Conservation (phyloP, 768 basidiomycete genomes). For the Mycena galopus region DNA sequence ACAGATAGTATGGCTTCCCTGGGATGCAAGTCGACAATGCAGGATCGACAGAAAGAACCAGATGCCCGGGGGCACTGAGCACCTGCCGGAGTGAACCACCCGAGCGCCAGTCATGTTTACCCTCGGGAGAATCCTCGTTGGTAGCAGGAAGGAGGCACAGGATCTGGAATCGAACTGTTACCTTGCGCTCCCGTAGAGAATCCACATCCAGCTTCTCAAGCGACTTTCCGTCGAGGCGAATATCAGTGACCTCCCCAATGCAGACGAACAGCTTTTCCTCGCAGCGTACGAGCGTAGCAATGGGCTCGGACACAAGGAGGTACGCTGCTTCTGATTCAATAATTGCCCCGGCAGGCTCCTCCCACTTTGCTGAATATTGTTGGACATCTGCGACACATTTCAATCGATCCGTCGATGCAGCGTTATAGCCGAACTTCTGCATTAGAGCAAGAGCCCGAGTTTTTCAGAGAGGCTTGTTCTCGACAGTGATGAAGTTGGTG, state of each 20-base stretch:
- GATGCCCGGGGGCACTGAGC: constrained; percentile 32
- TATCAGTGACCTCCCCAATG: constrained; percentile 43
- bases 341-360: neutral
- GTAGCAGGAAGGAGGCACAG: constrained; percentile 40
- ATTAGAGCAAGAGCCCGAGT: neutral
- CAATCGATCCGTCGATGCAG: neutral
- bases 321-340: neutral
- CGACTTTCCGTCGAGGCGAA: constrained; percentile 38
- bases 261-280: constrained; percentile 36
- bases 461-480: neutral
- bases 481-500: neutral
- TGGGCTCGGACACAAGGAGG: constrained; percentile 42
- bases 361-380: neutral
- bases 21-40: constrained; percentile 22
- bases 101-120: constrained; percentile 45
- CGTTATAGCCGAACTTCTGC: neutral
- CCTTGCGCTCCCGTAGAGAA: constrained; percentile 37
- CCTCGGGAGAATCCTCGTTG: constrained; percentile 35
- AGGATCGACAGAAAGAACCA: constrained; percentile 45
- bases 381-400: neutral
- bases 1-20: constrained; percentile 38
- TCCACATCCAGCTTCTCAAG: constrained; percentile 33
- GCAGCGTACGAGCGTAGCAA: constrained; percentile 40
- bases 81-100: constrained; percentile 7
- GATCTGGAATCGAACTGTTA: constrained; percentile 40